Evolutionary conservation across 2,329 filamentous ascomycete genomes (phyloP).

Genomic region (Colletotrichum sublineola): DNA sequence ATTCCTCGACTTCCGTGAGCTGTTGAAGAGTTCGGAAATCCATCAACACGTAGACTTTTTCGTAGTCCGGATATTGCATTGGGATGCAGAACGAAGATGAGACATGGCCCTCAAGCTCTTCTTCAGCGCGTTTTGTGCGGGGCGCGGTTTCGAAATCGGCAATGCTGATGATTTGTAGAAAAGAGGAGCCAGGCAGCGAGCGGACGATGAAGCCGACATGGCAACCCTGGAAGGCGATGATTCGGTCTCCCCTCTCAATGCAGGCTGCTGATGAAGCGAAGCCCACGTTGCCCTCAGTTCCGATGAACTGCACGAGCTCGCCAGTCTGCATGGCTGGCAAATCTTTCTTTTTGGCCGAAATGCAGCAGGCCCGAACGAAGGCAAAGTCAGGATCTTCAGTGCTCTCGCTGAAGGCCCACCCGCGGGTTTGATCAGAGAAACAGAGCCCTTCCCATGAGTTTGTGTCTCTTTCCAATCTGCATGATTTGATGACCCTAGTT

Average conservation of each 20-base stretch:
- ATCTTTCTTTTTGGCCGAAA: background rate
- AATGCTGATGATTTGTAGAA: background rate
- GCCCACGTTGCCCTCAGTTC: background rate
- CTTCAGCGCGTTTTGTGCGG: background rate
- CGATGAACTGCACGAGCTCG: background rate
- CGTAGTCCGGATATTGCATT: background rate
- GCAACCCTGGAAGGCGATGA: background rate
- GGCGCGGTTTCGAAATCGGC: background rate
- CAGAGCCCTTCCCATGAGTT: background rate
- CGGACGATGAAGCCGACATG: background rate
- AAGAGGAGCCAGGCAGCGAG: background rate
- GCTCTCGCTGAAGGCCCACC: background rate
- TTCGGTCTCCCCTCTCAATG: background rate
- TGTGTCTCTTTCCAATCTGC: background rate
- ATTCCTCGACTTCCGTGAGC: background rate
- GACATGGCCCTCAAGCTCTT: background rate
- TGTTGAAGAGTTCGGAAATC: constrained; percentile 3
- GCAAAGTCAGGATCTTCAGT: no score
- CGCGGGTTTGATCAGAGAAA: background rate
- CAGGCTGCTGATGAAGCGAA: background rate
- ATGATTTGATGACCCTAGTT: background rate
- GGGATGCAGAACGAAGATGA: background rate
- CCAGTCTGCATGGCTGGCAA: background rate
- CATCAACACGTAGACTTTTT: background rate
- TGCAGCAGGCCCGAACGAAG: background rate